Evolutionary conservation across 106 monocot genomes (phyloP).

Genomic region (Dendrobium nobile): DNA sequence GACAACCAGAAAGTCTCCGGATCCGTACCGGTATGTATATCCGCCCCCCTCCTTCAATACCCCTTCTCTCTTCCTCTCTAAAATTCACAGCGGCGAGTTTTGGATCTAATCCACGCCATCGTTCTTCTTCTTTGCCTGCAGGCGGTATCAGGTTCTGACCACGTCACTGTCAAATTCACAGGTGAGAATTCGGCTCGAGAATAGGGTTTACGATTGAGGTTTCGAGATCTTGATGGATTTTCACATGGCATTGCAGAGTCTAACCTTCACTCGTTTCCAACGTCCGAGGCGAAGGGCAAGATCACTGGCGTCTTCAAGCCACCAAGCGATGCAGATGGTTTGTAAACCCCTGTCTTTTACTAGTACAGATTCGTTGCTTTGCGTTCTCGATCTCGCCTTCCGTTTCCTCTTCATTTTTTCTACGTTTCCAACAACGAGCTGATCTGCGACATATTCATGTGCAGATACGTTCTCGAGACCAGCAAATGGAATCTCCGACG

Average conservation of each 20-base stretch:
- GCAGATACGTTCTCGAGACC: constrained; percentile 74
- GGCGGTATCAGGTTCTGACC: constrained; percentile 46
- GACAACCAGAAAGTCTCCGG: constrained; percentile 66
- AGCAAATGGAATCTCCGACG: constrained; percentile 21
- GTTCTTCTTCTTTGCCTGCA: constrained; percentile 13
- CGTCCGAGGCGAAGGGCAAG: constrained; percentile 53
- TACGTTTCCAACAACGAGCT: neutral
- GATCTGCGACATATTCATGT: neutral
- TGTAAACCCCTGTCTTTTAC: neutral
- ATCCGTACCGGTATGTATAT: constrained; percentile 47
- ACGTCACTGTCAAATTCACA: constrained; percentile 46
- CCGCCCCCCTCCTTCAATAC: neutral
- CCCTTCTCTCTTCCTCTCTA: neutral
- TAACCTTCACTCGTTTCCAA: constrained; percentile 69
- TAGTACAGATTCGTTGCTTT: neutral
- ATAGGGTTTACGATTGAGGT: neutral
- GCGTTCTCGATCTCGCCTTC: neutral
- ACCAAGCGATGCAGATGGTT: constrained; percentile 80
- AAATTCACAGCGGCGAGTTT: neutral
- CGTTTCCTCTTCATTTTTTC: neutral
- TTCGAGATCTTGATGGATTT: neutral
- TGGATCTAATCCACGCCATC: constrained; percentile 16
- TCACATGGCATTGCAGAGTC: constrained; percentile 39
- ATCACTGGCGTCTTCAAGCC: constrained; percentile 54
- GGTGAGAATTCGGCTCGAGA: constrained; percentile 26